Conservation (phyloP, 768 basidiomycete species). For the Paxillus rubicundulus region DNA sequence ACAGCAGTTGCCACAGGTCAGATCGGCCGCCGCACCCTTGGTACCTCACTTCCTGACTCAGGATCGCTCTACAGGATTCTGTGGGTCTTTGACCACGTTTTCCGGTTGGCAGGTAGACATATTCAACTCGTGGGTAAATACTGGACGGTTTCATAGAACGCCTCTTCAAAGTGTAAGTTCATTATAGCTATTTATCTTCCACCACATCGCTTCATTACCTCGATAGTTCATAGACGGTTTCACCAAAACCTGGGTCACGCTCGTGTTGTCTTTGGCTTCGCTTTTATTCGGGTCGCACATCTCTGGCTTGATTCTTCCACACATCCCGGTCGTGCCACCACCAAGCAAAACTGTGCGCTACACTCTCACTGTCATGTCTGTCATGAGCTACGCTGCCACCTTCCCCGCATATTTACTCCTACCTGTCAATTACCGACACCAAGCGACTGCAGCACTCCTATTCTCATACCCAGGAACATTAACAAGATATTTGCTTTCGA, state of each 20-base stretch:
- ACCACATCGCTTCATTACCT: conserved; percentile 3
- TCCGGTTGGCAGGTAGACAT: conserved; percentile 92
- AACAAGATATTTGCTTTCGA: conserved; percentile 76
- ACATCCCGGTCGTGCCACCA: conserved; percentile 41
- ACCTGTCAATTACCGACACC: conserved; percentile 63
- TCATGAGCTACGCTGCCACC: conserved; percentile 70
- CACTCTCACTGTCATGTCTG: conserved; percentile 49
- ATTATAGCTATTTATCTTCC: neutral
- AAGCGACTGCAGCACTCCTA: conserved; percentile 82
- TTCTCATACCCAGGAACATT: conserved; percentile 90
- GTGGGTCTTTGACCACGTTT: conserved; percentile 95
- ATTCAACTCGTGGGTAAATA: conserved; percentile 83
- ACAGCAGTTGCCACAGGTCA: conserved; percentile 84
- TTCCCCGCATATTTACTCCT: conserved; percentile 79
- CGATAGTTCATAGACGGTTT: conserved; percentile 83
- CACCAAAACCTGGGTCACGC: conserved; percentile 74
- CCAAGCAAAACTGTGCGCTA: conserved; percentile 48
- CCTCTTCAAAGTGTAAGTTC: conserved; percentile 71
- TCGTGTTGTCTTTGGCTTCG: conserved; percentile 73
- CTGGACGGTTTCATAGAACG: conserved; percentile 48
- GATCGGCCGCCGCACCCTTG: conserved; percentile 7
- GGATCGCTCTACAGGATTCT: conserved; percentile 60
- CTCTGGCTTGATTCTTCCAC: conserved; percentile 40
- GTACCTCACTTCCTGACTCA: neutral
- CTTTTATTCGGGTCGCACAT: conserved; percentile 72